Evolutionary conservation across 2,329 filamentous ascomycete genomes (phyloP), one percentile per base, ranked within the genome.

Genomic region (Mariannaea sp.): DNA sequence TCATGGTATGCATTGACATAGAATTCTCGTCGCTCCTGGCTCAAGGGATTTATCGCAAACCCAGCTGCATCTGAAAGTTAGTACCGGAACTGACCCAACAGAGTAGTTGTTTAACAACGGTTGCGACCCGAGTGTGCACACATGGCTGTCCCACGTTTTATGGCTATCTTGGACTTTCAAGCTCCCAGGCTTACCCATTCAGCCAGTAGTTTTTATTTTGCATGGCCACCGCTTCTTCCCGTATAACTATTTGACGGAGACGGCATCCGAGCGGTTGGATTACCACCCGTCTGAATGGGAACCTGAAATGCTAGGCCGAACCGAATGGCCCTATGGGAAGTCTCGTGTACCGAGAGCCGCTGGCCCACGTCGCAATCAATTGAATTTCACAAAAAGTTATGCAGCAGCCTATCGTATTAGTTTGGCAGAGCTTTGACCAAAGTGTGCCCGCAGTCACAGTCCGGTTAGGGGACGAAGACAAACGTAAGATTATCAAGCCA

Each of bases 171-270:
- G 10, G 9, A 8, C 12, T 24, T 32, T 10, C 38, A 30, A 41
- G 33, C 10, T 6, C 13, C 27, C 29, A 32, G n/a, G n/a, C n/a
- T n/a, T n/a, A n/a, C n/a, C n/a, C 29, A 10, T n/a, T 14, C 22
- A 44, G 17, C 17, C 17, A 47, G 17, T 36, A 32, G 20, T 39
- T 39, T 27, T 30, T 32, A 17, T 39, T 16, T 22, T 10, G 8
- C 20, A 16, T 32, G 36, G 26, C 16, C 27, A 45, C 45, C 27
- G 27, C 26, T 16, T 39, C 57, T 61, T 49, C 9, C 61, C 51
- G 57, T 65, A 61, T 61, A 59, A 41, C 62, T 55, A 54, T 56
- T 55, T 58, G 43, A 53, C 55, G 55, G 49, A 24, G 49, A 47
- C 53, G 44, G 49, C 50, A 57, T 53, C 46, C 39, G 33, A 40